A percentile compares a stretch with the other conserved stretches of the same genome.
phyloP scores from a whole-genome alignment of 2,329 filamentous ascomycete genomes.

The Dothistroma pini region DNA sequence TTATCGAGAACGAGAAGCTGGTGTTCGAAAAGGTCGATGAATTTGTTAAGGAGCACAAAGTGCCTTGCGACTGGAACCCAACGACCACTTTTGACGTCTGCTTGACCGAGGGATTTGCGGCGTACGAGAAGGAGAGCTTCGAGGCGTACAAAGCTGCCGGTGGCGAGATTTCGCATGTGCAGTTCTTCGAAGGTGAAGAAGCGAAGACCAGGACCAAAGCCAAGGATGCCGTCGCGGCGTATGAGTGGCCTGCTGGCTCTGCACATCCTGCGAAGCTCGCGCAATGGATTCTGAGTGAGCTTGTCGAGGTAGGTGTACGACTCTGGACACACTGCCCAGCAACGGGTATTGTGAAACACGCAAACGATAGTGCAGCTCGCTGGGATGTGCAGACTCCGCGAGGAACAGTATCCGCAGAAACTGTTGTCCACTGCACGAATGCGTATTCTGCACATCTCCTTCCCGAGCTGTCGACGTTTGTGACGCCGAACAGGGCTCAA shows the following conservation, averaged over 20 bases:
- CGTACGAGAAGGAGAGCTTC: conserved; percentile 42
- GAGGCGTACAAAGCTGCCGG: conserved; percentile 41
- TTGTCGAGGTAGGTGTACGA: conserved; percentile 38
- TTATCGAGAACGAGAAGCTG: conserved; percentile 44
- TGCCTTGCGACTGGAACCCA: conserved; percentile 47
- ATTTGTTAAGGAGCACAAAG: conserved; percentile 42
- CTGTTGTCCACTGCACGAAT: conserved; percentile 42
- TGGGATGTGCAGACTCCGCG: conserved; percentile 39
- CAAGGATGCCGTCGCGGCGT: conserved; percentile 41
- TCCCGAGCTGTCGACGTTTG: conserved; percentile 35
- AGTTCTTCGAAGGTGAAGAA: conserved; percentile 40
- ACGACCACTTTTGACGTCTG: conserved; percentile 50
- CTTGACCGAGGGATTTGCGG: conserved; percentile 46
- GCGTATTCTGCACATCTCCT: conserved; percentile 40
- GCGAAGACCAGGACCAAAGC: conserved; percentile 40
- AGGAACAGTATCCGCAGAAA: conserved; percentile 32
- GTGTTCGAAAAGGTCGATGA: conserved; percentile 41
- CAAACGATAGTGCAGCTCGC: conserved; percentile 7
- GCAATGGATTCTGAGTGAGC: conserved; percentile 45
- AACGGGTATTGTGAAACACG: conserved; percentile 20
- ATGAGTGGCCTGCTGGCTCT: conserved; percentile 51
- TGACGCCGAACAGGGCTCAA: conserved; percentile 46
- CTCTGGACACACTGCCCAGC: conserved; percentile 47
- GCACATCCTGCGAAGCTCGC: conserved; percentile 49
- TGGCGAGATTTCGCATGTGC: conserved; percentile 44